phyloP scores from a whole-genome alignment of 306 rosid genomes.

The Begonia fuchsioides region DNA sequence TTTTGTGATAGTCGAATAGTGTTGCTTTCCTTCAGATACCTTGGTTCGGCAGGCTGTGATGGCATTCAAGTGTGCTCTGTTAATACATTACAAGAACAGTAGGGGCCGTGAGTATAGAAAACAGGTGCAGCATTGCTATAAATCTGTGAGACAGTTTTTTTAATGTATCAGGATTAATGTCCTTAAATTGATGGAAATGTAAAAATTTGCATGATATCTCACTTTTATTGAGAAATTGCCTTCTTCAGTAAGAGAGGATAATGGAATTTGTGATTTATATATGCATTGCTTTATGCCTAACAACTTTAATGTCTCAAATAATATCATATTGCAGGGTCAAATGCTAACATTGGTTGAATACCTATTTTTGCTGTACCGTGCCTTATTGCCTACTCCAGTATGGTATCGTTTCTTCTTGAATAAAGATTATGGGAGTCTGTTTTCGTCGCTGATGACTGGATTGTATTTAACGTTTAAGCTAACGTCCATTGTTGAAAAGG shows the following conservation, averaged over 20 bases:
- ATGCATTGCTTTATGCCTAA: no score
- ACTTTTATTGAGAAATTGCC: no score
- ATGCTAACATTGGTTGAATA: slow-evolving; percentile 86
- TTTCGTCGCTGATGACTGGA: slow-evolving; percentile 89
- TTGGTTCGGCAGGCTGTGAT: slow-evolving; percentile 90
- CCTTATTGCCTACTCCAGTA: slow-evolving; percentile 87
- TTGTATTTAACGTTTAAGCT: slow-evolving; percentile 92
- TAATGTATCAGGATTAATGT: no score
- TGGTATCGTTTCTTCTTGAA: slow-evolving; percentile 99
- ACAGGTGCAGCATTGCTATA: slow-evolving; percentile 43
- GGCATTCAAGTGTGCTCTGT: slow-evolving; percentile 62
- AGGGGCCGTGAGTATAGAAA: slow-evolving; percentile 85
- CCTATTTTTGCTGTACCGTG: slow-evolving; percentile 77
- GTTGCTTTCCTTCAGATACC: slow-evolving; percentile 52
- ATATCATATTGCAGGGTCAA: slow-evolving; percentile 51
- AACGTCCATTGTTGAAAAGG: slow-evolving; percentile 96
- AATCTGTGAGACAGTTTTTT: no score
- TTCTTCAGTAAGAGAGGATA: no score
- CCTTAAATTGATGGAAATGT: no score
- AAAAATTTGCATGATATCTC: no score
- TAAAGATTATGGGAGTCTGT: slow-evolving; percentile 95
- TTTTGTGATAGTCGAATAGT: slow-evolving; percentile 12
- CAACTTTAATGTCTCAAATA: no score
- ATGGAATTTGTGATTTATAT: no score
- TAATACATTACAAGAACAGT: slow-evolving; percentile 82